phyloP scores from a whole-genome alignment of 1,139 yeast genomes.

The Candida labiduridarum region DNA sequence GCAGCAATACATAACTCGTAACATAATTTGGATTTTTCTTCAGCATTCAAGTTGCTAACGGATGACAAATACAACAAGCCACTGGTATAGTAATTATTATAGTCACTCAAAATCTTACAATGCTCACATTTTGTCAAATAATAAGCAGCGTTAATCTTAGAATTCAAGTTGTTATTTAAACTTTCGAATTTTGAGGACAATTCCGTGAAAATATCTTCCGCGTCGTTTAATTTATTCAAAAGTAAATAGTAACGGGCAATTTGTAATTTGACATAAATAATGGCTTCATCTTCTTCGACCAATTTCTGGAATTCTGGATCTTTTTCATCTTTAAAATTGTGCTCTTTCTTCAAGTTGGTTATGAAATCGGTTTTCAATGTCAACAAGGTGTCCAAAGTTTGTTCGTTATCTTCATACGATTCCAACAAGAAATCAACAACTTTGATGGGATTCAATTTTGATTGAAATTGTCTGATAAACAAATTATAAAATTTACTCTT shows the following conservation, averaged over 20 bases:
- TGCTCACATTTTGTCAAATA: conserved; percentile 81
- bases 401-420: conserved; percentile 44
- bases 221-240: conserved; percentile 58
- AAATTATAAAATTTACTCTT: conserved; percentile 70
- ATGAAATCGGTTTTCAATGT: conserved; percentile 54
- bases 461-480: conserved; percentile 67
- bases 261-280: conserved; percentile 72
- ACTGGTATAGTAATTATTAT: conserved; percentile 75
- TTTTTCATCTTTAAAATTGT: conserved; percentile 29
- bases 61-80: conserved; percentile 53
- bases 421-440: conserved; percentile 73
- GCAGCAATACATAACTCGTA: conserved; percentile 87
- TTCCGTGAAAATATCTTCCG: conserved; percentile 70
- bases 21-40: conserved; percentile 53
- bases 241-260: conserved; percentile 71
- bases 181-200: conserved; percentile 60
- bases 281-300: conserved; percentile 42
- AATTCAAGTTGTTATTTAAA: conserved; percentile 57
- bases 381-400: conserved; percentile 58
- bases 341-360: conserved; percentile 28
- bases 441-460: conserved; percentile 76
- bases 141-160: conserved; percentile 78
- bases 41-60: conserved; percentile 39
- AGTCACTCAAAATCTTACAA: conserved; percentile 74
- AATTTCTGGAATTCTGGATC: conserved; percentile 38